phyloP scores from a whole-genome alignment of 805 yeast genomes.

The Ogataea salicorniae region DNA sequence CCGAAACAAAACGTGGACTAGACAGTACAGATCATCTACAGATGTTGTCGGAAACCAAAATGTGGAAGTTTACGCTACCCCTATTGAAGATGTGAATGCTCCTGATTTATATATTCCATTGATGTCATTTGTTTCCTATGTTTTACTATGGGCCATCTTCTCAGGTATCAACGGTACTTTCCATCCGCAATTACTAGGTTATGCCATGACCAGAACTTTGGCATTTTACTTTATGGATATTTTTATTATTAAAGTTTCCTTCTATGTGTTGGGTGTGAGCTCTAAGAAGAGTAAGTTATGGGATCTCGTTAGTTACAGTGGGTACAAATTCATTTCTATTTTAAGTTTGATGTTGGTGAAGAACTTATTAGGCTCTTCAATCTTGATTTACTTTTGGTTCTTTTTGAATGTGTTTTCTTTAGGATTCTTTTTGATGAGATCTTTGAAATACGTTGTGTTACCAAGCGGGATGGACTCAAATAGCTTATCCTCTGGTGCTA shows the following conservation, averaged over 20 bases:
- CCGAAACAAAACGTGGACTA: constrained; percentile 76
- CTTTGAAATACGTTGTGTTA: constrained; percentile 61
- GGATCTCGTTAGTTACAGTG: constrained; percentile 85
- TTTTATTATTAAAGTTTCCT: constrained; percentile 67
- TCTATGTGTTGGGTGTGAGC: constrained; percentile 70
- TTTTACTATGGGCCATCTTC: constrained; percentile 74
- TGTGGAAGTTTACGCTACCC: constrained; percentile 56
- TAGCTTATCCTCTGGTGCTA: constrained; percentile 58
- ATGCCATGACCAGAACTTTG: constrained; percentile 77
- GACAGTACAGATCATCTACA: constrained; percentile 38
- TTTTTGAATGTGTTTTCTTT: constrained; percentile 49
- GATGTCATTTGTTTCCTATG: constrained; percentile 88
- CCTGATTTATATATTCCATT: constrained; percentile 95
- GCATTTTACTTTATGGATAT: constrained; percentile 80
- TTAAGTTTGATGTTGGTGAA: constrained; percentile 52
- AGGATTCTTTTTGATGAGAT: constrained; percentile 64
- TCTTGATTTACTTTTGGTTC: constrained; percentile 33
- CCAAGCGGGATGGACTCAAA: constrained; percentile 55
- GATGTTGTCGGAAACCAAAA: constrained; percentile 28
- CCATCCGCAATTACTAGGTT: constrained; percentile 89
- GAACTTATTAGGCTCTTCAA: constrained; percentile 32
- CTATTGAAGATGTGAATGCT: constrained; percentile 83
- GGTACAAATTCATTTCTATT: constrained; percentile 88
- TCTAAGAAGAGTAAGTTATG: constrained; percentile 51
- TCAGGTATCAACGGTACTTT: constrained; percentile 86